Conservation (phyloP, 495 filamentous ascomycete genomes). For the Aspergillus ostianus region DNA sequence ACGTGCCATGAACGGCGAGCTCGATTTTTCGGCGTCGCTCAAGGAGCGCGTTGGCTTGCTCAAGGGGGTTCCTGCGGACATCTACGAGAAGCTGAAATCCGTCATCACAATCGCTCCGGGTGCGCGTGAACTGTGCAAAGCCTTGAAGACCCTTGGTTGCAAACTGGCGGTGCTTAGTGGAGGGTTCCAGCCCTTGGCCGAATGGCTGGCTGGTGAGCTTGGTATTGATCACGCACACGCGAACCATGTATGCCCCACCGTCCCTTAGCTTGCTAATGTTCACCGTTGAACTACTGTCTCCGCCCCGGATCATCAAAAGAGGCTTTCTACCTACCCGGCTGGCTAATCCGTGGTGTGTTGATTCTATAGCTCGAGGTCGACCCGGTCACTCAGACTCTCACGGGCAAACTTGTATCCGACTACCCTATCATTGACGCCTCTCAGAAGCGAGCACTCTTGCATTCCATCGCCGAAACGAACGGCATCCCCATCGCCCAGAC, state of each 20-base stretch:
- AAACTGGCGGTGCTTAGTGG: conserved; percentile 89
- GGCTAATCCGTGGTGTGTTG: not conserved
- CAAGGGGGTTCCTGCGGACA: conserved; percentile 71
- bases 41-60: conserved; percentile 75
- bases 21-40: conserved; percentile 86
- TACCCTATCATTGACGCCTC: conserved; percentile 79
- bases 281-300: not conserved
- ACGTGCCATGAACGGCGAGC: conserved; percentile 91
- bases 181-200: conserved; percentile 84
- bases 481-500: conserved; percentile 70
- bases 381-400: conserved; percentile 62
- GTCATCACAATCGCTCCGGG: conserved; percentile 79
- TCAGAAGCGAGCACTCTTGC: conserved; percentile 72
- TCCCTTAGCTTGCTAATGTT: not conserved
- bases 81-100: conserved; percentile 74
- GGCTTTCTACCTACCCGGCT: not conserved
- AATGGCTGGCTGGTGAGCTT: conserved; percentile 76
- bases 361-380: conserved; percentile 60
- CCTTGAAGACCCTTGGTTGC: conserved; percentile 71
- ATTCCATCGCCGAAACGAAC: conserved; percentile 73
- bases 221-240: conserved; percentile 85
- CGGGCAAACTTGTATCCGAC: conserved; percentile 67
- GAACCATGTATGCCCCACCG: conserved; percentile 59
- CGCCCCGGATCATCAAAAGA: not conserved
- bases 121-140: conserved; percentile 67